These are phyloP conservation scores for Tylopilus sp. DNA, from an alignment of 768 basidiomycete species.

Conservation along the genomic window DNA sequence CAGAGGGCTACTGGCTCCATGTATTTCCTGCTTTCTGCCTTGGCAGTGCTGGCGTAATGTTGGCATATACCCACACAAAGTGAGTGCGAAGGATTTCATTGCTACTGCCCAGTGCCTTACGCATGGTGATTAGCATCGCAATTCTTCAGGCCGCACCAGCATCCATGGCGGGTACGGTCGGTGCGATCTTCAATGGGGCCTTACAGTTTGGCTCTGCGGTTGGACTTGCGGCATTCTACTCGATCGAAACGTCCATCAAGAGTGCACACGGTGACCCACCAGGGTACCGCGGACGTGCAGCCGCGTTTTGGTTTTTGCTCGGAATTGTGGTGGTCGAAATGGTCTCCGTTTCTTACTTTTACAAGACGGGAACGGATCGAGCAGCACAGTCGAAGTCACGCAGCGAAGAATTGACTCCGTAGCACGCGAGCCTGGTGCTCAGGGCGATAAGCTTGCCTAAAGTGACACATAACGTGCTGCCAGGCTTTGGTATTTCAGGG, in stretches of 20 bases:
- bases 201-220: constrained; percentile 52
- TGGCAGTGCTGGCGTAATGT: constrained; percentile 44
- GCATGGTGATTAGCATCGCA: constrained; percentile 38
- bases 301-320: constrained; percentile 43
- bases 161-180: constrained; percentile 49
- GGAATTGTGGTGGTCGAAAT: constrained; percentile 34
- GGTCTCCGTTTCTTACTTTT: constrained; percentile 35
- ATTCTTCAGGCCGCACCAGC: constrained; percentile 47
- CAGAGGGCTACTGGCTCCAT: constrained; percentile 43
- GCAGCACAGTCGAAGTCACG: neutral
- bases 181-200: constrained; percentile 53
- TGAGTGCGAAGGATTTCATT: constrained; percentile 28
- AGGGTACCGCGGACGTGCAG: constrained; percentile 40
- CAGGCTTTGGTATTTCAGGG: too few relatives aligned
- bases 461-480: too few relatives aligned
- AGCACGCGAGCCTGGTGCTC: neutral
- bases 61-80: constrained; percentile 48
- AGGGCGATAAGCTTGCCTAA: neutral
- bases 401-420: neutral
- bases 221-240: constrained; percentile 45
- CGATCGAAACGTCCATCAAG: constrained; percentile 47
- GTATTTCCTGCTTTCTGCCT: constrained; percentile 49
- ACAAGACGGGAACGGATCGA: constrained; percentile 20
- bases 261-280: constrained; percentile 27
- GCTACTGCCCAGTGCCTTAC: neutral